phyloP scores from a whole-genome alignment of 140 eudicot species.

The Senecio squalidus region DNA sequence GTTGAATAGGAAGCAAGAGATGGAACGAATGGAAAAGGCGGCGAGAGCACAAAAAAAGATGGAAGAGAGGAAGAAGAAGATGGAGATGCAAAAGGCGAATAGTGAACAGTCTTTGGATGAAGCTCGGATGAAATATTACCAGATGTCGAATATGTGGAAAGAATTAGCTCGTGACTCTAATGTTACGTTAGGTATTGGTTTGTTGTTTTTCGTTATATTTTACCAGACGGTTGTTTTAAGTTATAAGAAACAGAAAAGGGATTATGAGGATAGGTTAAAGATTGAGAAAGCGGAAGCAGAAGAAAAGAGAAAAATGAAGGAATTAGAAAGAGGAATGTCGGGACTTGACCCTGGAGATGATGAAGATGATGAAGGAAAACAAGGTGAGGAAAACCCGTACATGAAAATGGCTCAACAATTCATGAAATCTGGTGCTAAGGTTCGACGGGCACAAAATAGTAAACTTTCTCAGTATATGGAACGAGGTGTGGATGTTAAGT shows the following conservation, averaged over 20 bases:
- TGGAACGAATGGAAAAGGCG: conserved; percentile 50
- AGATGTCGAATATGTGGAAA: conserved; percentile 45
- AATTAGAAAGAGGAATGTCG: conserved; percentile 57
- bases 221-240: conserved; percentile 65
- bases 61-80: conserved; percentile 52
- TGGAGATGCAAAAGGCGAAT: conserved; percentile 43
- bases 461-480: conserved; percentile 72
- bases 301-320: conserved; percentile 73
- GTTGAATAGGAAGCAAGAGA: conserved; percentile 31
- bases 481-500: conserved; percentile 85
- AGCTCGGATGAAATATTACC: conserved; percentile 24
- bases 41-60: conserved; percentile 42
- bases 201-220: conserved; percentile 63
- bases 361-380: conserved; percentile 56
- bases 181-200: conserved; percentile 50
- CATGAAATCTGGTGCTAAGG: conserved; percentile 96
- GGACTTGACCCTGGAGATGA: conserved; percentile 53
- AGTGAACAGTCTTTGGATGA: conserved; percentile 31
- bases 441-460: conserved; percentile 46
- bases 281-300: conserved; percentile 84
- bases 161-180: conserved; percentile 42
- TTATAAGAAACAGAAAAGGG: conserved; percentile 71
- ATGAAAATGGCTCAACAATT: conserved; percentile 83
- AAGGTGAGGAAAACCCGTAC: conserved; percentile 63
- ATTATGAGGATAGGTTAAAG: conserved; percentile 85